A percentile compares a stretch with the other conserved stretches of the same genome.
These are phyloP conservation scores for Xylaria bambusicola DNA, from an alignment of 495 filamentous ascomycete genomes.

Conservation along the genomic window DNA sequence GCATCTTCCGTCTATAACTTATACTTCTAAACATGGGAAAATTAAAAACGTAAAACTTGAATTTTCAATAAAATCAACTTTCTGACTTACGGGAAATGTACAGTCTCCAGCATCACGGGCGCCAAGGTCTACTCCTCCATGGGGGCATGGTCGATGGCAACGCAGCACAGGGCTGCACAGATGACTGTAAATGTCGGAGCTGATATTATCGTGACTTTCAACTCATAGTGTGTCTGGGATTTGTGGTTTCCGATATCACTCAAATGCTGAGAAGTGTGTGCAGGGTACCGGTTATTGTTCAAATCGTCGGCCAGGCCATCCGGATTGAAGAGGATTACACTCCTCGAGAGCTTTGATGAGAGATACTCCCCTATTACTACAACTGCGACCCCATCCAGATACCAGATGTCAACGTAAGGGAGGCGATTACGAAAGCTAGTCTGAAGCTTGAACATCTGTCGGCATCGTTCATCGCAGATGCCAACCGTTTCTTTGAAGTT, in stretches of 20 bases:
- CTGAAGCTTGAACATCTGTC: slow-evolving; percentile 30
- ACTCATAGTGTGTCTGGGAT: too few relatives aligned
- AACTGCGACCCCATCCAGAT: slow-evolving; percentile 20
- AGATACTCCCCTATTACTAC: not conserved
- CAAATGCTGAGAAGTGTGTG: not conserved
- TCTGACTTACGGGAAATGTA: too few relatives aligned
- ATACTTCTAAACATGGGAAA: too few relatives aligned
- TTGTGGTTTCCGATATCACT: not conserved
- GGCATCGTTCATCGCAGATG: slow-evolving; percentile 30
- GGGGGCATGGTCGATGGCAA: too few relatives aligned
- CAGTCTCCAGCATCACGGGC: too few relatives aligned
- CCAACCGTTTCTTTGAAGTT: slow-evolving; percentile 28
- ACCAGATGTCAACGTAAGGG: slow-evolving; percentile 11
- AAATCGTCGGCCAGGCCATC: not conserved
- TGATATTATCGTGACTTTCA: not conserved
- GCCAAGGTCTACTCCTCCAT: too few relatives aligned
- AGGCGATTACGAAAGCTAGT: slow-evolving; percentile 20
- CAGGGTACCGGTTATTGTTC: not conserved
- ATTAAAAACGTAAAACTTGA: too few relatives aligned
- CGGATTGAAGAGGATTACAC: not conserved
- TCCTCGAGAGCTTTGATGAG: not conserved
- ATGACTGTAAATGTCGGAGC: slow-evolving; percentile 13
- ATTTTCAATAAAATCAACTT: too few relatives aligned
- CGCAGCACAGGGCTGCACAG: slow-evolving; percentile 14
- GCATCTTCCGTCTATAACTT: too few relatives aligned